A percentile compares a stretch with the other conserved stretches of the same genome.
Evolutionary conservation across 495 filamentous ascomycete genomes (phyloP).

Genomic region (Penicillium antarcticum): DNA sequence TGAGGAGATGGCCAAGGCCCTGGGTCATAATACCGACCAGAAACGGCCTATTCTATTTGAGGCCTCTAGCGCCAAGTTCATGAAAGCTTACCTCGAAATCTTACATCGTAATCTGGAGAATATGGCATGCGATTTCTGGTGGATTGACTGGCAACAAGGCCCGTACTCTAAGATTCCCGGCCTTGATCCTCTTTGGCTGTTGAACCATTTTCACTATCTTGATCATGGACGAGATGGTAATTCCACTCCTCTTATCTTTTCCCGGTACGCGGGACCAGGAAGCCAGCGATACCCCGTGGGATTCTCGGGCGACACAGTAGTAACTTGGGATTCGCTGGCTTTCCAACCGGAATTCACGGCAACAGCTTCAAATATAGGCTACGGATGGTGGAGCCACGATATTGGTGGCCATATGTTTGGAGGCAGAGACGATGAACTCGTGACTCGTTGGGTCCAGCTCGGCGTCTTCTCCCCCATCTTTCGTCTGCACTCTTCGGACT

Average conservation of each 20-base stretch:
- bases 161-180: constrained; percentile 45
- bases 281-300: constrained; percentile 60
- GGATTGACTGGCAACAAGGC: constrained; percentile 64
- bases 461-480: constrained; percentile 56
- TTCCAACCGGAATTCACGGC: constrained; percentile 63
- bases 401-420: constrained; percentile 56
- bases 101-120: constrained; percentile 48
- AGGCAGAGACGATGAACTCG: constrained; percentile 48
- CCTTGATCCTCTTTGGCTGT: constrained; percentile 58
- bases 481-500: constrained; percentile 51
- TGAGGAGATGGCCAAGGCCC: constrained; percentile 42
- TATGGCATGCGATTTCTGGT: constrained; percentile 55
- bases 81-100: constrained; percentile 54
- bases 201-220: constrained; percentile 59
- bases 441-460: constrained; percentile 55
- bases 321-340: constrained; percentile 52
- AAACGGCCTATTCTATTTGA: constrained; percentile 4
- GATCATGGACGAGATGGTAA: constrained; percentile 34
- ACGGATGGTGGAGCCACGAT: constrained; percentile 63
- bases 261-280: constrained; percentile 55
- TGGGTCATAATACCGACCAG: constrained; percentile 39
- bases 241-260: constrained; percentile 36
- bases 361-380: constrained; percentile 60
- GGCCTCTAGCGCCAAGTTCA: constrained; percentile 32
- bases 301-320: constrained; percentile 56